phyloP scores from a whole-genome alignment of 805 yeast genomes.

The Kuraishia hungarica region DNA sequence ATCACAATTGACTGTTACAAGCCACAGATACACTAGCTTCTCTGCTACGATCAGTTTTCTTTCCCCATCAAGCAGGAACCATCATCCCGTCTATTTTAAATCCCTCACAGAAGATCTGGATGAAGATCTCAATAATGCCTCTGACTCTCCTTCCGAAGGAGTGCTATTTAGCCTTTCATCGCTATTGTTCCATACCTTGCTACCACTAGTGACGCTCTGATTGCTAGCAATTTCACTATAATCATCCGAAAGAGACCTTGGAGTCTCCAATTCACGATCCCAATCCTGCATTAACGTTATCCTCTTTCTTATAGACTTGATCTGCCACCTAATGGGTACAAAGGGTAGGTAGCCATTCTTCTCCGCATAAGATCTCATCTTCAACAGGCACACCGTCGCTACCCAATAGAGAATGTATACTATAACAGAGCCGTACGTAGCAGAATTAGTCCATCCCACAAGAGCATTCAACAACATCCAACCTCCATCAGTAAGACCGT shows the following conservation, averaged over 20 bases:
- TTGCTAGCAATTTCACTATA: conserved; percentile 15
- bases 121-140: not conserved
- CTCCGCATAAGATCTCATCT: conserved; percentile 38
- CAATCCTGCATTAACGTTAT: conserved; percentile 17
- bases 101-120: not conserved
- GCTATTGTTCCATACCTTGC: not conserved
- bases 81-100: too few species aligned
- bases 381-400: conserved; percentile 34
- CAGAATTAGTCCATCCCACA: conserved; percentile 91
- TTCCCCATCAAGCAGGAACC: too few species aligned
- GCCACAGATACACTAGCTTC: too few species aligned
- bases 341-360: conserved; percentile 49
- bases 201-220: not conserved
- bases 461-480: conserved; percentile 90
- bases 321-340: conserved; percentile 56
- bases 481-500: conserved; percentile 83
- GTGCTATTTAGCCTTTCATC: not conserved
- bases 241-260: conserved; percentile 6
- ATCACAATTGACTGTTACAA: too few species aligned
- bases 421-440: conserved; percentile 79
- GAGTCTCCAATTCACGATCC: not conserved
- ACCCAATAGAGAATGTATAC: conserved; percentile 72
- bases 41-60: too few species aligned
- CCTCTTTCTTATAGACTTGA: conserved; percentile 39
- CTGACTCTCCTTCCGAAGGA: not conserved